phyloP scores from a whole-genome alignment of 2,329 filamentous ascomycete genomes.

The Fusarium metavorans region DNA sequence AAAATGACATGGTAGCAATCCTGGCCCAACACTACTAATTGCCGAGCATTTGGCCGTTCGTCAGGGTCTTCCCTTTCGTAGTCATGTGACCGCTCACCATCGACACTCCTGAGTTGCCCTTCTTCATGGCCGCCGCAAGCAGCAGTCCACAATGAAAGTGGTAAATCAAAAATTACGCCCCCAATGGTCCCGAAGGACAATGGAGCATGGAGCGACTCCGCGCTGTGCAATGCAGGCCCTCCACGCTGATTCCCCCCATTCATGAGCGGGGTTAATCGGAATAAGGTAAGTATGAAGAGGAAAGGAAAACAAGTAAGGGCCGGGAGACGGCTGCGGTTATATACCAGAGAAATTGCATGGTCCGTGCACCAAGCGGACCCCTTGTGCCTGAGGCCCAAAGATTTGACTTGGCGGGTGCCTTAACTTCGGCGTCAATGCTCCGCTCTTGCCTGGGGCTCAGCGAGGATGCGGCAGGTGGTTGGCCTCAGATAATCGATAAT shows the following conservation, averaged over 20 bases:
- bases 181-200: slow-evolving; percentile 68
- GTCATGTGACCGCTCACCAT: not conserved
- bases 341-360: slow-evolving; percentile 13
- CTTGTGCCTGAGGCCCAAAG: not conserved
- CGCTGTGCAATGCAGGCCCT: slow-evolving; percentile 69
- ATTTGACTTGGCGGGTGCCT: not conserved
- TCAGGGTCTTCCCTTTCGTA: not conserved
- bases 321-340: slow-evolving; percentile 23
- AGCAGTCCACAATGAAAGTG: slow-evolving; percentile 56
- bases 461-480: not conserved
- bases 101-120: slow-evolving; percentile 42
- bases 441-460: not conserved
- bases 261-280: slow-evolving; percentile 57
- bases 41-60: not conserved
- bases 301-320: not conserved
- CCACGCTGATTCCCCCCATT: slow-evolving; percentile 56
- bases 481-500: not conserved
- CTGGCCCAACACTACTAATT: too few relatives aligned
- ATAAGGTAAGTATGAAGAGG: slow-evolving; percentile 64
- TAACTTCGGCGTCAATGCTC: not conserved
- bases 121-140: slow-evolving; percentile 57
- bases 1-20: not conserved
- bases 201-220: slow-evolving; percentile 61
- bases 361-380: slow-evolving; percentile 9
- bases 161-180: slow-evolving; percentile 66